Evolutionary conservation across 164 flowering plant species (phyloP).

Genomic region (Annona cherimola): DNA sequence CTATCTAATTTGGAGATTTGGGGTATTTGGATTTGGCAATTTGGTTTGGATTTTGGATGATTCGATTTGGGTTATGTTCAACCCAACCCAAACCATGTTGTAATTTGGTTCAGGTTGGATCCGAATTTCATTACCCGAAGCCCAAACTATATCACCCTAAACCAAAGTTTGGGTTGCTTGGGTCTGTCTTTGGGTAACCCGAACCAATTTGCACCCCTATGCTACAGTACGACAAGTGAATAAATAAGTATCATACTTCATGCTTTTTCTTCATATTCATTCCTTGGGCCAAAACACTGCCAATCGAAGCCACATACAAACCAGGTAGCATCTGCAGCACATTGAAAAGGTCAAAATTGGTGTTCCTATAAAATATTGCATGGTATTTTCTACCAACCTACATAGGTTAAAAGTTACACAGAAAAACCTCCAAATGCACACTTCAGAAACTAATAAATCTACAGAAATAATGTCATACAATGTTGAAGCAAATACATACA

Average conservation of each 20-base stretch:
- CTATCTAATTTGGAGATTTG: no score
- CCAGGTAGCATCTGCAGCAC: slow-evolving; percentile 56
- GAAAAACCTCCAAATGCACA: neutral
- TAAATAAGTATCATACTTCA: slow-evolving; percentile 42
- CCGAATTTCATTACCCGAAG: no score
- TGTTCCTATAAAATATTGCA: neutral
- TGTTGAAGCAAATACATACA: no score
- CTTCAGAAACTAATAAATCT: neutral
- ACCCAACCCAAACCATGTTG: no score
- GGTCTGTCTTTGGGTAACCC: no score
- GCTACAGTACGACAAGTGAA: neutral
- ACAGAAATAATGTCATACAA: neutral
- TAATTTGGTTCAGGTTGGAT: no score
- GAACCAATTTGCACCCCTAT: no score
- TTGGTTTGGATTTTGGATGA: no score
- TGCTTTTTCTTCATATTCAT: slow-evolving; percentile 87
- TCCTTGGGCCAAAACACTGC: slow-evolving; percentile 71
- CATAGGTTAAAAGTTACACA: neutral
- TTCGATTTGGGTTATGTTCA: no score
- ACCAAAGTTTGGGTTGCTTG: no score
- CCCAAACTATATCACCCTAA: no score
- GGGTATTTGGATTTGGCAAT: no score
- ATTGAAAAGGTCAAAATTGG: neutral
- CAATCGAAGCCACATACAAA: slow-evolving; percentile 34
- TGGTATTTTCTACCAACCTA: neutral